Conservation (phyloP, 164 flowering plant genomes). For the Annona cherimola region DNA sequence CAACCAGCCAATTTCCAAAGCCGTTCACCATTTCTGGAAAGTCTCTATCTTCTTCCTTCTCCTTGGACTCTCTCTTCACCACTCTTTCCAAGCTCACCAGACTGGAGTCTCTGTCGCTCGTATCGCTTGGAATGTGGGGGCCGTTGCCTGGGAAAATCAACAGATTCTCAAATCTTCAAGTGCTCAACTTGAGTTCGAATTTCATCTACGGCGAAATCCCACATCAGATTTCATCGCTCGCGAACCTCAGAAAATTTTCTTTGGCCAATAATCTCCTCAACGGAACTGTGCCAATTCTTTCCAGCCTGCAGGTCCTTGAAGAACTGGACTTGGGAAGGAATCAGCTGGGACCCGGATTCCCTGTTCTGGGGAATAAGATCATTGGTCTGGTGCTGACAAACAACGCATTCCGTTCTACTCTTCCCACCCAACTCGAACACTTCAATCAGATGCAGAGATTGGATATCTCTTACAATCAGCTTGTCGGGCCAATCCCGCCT, state of each 20-base stretch:
- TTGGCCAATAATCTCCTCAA: conserved; percentile 62
- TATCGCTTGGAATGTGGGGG: conserved; percentile 85
- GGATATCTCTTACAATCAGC: conserved; percentile 54
- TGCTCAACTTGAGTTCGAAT: conserved; percentile 69
- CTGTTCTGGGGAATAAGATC: conserved; percentile 42
- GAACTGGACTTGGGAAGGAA: conserved; percentile 61
- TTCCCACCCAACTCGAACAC: conserved; percentile 34
- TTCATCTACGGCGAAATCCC: conserved; percentile 62
- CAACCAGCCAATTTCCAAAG: conserved; percentile 10
- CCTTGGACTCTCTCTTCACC: conserved; percentile 66
- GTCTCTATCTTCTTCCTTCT: conserved; percentile 44
- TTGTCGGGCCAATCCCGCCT: conserved; percentile 54
- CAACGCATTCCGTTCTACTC: conserved; percentile 50
- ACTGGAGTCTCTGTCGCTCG: conserved; percentile 53
- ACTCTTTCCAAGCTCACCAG: conserved; percentile 57
- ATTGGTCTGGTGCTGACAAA: conserved; percentile 39
- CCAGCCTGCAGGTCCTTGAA: conserved; percentile 32
- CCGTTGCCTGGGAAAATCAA: conserved; percentile 51
- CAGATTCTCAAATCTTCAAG: conserved; percentile 47
- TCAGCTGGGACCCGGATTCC: conserved; percentile 55
- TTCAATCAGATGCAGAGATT: conserved; percentile 37
- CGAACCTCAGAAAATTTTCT: conserved; percentile 40
- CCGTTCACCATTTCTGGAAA: conserved; percentile 19
- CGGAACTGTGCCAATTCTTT: conserved; percentile 75
- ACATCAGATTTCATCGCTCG: conserved; percentile 23